Evolutionary conservation across 2,329 filamentous ascomycete genomes (phyloP).

Genomic region (Tricladium varicosporioides): DNA sequence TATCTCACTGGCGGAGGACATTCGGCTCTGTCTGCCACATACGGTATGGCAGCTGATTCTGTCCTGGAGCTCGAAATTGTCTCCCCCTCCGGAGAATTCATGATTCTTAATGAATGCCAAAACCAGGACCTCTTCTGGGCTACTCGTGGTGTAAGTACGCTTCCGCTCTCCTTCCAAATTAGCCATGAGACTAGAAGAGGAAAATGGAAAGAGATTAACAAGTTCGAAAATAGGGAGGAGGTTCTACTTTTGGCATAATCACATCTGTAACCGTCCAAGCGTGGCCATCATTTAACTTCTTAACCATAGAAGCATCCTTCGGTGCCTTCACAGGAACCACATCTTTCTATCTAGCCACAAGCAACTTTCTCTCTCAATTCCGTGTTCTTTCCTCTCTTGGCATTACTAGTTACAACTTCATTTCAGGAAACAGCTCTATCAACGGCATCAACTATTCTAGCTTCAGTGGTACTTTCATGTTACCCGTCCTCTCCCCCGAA

Average conservation of each 20-base stretch:
- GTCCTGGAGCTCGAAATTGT: constrained; percentile 58
- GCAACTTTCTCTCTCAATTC: too few species aligned
- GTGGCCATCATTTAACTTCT: constrained; percentile 38
- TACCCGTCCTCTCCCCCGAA: constrained; percentile 29
- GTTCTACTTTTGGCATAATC: constrained; percentile 59
- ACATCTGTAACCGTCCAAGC: constrained; percentile 55
- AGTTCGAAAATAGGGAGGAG: constrained; percentile 46
- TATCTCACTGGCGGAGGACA: constrained; percentile 63
- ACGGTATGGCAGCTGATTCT: constrained; percentile 62
- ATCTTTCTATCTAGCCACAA: too few species aligned
- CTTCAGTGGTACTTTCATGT: too few species aligned
- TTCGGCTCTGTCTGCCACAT: constrained; percentile 48
- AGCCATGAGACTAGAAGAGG: too few species aligned
- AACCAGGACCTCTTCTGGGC: constrained; percentile 64
- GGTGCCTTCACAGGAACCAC: too few species aligned
- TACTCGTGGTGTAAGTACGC: constrained; percentile 50
- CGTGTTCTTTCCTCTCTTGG: too few species aligned
- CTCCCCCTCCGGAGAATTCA: constrained; percentile 47
- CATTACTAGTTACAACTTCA: too few species aligned
- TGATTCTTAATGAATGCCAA: constrained; percentile 50
- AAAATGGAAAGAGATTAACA: not conserved
- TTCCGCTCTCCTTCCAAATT: not conserved
- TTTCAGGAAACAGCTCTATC: too few species aligned
- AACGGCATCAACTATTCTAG: too few species aligned
- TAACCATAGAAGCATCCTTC: constrained; percentile 28